Conservation (phyloP, 306 rosid genomes). For the Oemleria cerasiformis region DNA sequence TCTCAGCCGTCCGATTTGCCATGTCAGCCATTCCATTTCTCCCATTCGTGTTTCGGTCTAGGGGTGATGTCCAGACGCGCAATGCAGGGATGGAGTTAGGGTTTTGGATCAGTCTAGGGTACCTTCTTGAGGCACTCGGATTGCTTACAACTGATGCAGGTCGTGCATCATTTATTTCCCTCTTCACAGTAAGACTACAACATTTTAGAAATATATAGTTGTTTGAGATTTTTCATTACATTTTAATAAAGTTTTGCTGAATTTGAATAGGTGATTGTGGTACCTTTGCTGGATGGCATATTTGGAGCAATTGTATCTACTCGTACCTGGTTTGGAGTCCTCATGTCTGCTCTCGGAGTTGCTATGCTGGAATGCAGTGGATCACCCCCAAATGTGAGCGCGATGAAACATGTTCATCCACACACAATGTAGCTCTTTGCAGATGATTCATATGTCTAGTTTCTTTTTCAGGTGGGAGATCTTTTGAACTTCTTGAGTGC, state of each 20-base stretch:
- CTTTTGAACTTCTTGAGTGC: slow-evolving; percentile 73
- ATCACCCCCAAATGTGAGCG: slow-evolving; percentile 53
- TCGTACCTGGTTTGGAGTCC: slow-evolving; percentile 68
- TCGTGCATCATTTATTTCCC: slow-evolving; percentile 62
- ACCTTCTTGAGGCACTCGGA: slow-evolving; percentile 70
- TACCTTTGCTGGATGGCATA: slow-evolving; percentile 72
- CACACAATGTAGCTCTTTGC: neutral
- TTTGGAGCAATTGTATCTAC: slow-evolving; percentile 56
- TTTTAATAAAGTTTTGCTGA: neutral
- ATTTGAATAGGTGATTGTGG: slow-evolving; percentile 56
- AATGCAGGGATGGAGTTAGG: slow-evolving; percentile 76
- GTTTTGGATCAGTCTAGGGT: slow-evolving; percentile 72
- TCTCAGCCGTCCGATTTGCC: slow-evolving; percentile 62
- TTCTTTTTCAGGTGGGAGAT: slow-evolving; percentile 56
- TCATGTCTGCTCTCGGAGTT: slow-evolving; percentile 61
- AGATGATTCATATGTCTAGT: neutral
- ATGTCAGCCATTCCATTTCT: slow-evolving; percentile 61
- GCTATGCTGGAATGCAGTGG: slow-evolving; percentile 74
- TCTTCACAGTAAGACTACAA: slow-evolving; percentile 45
- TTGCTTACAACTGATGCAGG: slow-evolving; percentile 76
- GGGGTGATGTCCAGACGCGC: slow-evolving; percentile 45
- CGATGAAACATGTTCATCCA: neutral
- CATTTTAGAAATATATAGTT: too few relatives aligned
- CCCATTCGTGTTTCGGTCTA: slow-evolving; percentile 53
- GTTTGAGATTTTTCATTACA: neutral